Evolutionary conservation across 495 filamentous ascomycete genomes (phyloP).

Genomic region (Letharia lupina): DNA sequence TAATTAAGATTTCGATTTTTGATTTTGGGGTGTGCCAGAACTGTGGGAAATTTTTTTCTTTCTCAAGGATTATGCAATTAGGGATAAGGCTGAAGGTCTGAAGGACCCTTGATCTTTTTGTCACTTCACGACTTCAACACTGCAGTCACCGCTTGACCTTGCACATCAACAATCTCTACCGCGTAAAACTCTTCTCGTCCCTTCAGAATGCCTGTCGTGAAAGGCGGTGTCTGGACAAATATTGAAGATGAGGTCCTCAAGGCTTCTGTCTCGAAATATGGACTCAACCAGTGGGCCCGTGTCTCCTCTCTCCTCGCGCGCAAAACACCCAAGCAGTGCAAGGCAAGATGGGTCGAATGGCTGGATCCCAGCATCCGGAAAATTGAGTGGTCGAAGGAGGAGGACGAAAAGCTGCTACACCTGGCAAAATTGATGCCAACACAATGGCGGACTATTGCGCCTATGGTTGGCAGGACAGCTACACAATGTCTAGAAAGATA

Average conservation of each 20-base stretch:
- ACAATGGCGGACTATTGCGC: constrained; percentile 97
- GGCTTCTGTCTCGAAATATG: constrained; percentile 91
- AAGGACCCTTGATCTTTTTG: background rate
- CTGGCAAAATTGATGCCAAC: constrained; percentile 98
- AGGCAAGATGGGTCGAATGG: constrained; percentile 97
- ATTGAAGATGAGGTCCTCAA: constrained; percentile 95
- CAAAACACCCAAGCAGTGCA: constrained; percentile 98
- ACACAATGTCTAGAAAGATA: constrained; percentile 96
- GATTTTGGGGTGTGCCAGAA: too few relatives aligned
- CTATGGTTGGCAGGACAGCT: constrained; percentile 90
- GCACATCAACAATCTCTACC: background rate
- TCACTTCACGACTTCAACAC: background rate
- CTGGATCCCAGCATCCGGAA: constrained; percentile 95
- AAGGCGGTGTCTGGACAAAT: constrained; percentile 91
- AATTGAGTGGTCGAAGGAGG: constrained; percentile 97
- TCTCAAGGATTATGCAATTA: too few relatives aligned
- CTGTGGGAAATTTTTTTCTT: too few relatives aligned
- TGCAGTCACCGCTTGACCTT: background rate
- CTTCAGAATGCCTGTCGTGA: constrained; percentile 82
- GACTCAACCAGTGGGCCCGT: constrained; percentile 97
- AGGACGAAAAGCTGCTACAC: constrained; percentile 94
- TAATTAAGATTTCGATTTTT: too few relatives aligned
- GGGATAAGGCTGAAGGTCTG: too few relatives aligned
- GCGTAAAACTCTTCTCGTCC: background rate
- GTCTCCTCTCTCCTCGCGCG: constrained; percentile 94